Evolutionary conservation across 2,329 filamentous ascomycete genomes (phyloP), one percentile per base, ranked within the genome.

Genomic region (Cercospora citrullina): DNA sequence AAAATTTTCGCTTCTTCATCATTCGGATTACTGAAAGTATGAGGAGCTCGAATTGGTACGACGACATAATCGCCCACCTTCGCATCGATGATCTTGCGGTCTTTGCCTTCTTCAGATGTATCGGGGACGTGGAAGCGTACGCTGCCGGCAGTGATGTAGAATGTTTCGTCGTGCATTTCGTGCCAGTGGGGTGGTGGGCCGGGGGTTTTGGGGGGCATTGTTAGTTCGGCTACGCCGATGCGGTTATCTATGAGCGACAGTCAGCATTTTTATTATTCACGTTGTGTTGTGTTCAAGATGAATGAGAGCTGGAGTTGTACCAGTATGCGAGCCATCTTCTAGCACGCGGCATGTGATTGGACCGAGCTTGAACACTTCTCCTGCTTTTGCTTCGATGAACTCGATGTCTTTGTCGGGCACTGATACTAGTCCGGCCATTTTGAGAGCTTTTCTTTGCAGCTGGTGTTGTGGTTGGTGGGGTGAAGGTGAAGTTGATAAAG

Each of bases 151-250:
- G 82, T 85, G n/a, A 86, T 80, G 53, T 86, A 81, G 77, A 87
- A 87, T 7, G 84, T 86, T 77, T 85, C 82, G 70, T 88, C 85
- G 76, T 88, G 84, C 85, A 86, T 86, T 72, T 86, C 82, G 72
- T 87, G 84, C 82, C 82, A 87, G 75, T 85, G 83, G 1, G 82
- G 79, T 53, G 82, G 82, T 1, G 84, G 83, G 1, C 84, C 84
- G 0, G 79, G 72, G 0, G 81, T 84, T 21, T 81, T 77, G 8
- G 83, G 78, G 8, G 84, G 82, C 39, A 87, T 75, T n/a, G 80
- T 84, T 66, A 85, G 80, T 72, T 84, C 82, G 33, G 83, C 81
- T 53, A 78, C 77, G 63, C 82, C 81, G 62, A 86, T 76, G 67
- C 83, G 81, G 72, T 85, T 83, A 76, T 85, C 82, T 80, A 68